These are phyloP conservation scores for Dunaliella sp. DNA, from an alignment of 139 green algal species.

Conservation along the genomic window DNA sequence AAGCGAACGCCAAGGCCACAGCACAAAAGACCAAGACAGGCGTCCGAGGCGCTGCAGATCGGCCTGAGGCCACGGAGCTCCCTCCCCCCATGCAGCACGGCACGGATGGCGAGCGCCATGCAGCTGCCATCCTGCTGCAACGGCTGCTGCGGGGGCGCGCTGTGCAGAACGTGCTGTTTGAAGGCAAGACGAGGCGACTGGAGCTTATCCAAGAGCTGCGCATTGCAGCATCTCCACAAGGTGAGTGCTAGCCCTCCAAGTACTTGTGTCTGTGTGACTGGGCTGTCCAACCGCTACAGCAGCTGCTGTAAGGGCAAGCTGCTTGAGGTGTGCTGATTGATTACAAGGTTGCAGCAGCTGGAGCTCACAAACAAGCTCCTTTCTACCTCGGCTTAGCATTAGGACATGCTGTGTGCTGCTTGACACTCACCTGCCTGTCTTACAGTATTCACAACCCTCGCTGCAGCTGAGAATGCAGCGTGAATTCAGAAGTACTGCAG, in stretches of 20 bases:
- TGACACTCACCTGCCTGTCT: too few relatives aligned
- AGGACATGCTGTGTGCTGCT: too few relatives aligned
- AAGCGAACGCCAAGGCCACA: neutral
- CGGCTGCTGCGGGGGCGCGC: slow-evolving; percentile 74
- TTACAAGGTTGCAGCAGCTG: too few relatives aligned
- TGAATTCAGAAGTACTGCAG: too few relatives aligned
- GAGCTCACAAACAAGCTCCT: too few relatives aligned
- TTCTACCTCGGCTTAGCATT: too few relatives aligned
- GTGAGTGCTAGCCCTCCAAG: neutral
- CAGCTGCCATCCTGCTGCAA: slow-evolving; percentile 69
- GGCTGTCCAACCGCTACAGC: too few relatives aligned
- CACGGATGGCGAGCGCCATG: slow-evolving; percentile 16
- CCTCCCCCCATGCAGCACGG: slow-evolving; percentile 22
- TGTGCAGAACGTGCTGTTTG: slow-evolving; percentile 75
- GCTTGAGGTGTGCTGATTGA: too few relatives aligned
- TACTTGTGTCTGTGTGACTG: too few relatives aligned
- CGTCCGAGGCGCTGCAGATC: slow-evolving; percentile 22
- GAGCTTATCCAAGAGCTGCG: slow-evolving; percentile 65
- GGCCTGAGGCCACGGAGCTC: slow-evolving; percentile 38
- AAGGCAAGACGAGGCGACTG: slow-evolving; percentile 50
- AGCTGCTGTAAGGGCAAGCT: too few relatives aligned
- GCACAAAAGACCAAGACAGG: neutral
- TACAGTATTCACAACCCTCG: too few relatives aligned
- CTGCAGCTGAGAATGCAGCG: too few relatives aligned
- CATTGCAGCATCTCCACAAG: slow-evolving; percentile 3